These are phyloP conservation scores for Kandelia obovata DNA, from an alignment of 345 rosid genomes.

Conservation along the genomic window DNA sequence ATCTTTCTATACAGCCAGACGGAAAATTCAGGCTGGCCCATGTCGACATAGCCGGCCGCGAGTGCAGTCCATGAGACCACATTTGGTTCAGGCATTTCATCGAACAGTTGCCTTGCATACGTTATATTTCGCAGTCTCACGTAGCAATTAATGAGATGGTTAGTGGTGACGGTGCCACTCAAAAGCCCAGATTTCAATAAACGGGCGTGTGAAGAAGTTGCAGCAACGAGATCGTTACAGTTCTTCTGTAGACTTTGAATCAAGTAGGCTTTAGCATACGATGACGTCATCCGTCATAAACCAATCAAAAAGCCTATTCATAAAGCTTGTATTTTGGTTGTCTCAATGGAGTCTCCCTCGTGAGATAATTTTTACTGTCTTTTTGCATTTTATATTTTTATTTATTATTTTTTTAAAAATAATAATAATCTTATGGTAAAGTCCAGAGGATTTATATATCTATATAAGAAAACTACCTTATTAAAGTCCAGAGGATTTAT, in stretches of 20 bases:
- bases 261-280: slow-evolving; percentile 20
- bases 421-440: no score
- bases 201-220: slow-evolving; percentile 26
- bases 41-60: slow-evolving; percentile 45
- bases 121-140: slow-evolving; percentile 21
- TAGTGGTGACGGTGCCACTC: slow-evolving; percentile 31
- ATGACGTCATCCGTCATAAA: background rate
- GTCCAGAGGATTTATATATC: no score
- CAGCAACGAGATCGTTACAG: slow-evolving; percentile 29
- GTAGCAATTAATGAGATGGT: slow-evolving; percentile 51
- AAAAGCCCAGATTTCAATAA: slow-evolving; percentile 46
- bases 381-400: no score
- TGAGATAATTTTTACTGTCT: no score
- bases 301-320: no score
- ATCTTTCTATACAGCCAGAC: slow-evolving; percentile 40
- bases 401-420: no score
- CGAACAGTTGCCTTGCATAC: slow-evolving; percentile 47
- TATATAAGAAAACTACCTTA: no score
- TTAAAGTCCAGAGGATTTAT: no score
- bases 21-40: slow-evolving; percentile 36
- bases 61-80: slow-evolving; percentile 76
- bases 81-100: slow-evolving; percentile 68
- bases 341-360: no score
- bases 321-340: no score
- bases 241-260: slow-evolving; percentile 26